Evolutionary conservation across 148 eudicot genomes (phyloP), one percentile per base, ranked within the genome.

Genomic region (Rhododendron mucronatum): DNA sequence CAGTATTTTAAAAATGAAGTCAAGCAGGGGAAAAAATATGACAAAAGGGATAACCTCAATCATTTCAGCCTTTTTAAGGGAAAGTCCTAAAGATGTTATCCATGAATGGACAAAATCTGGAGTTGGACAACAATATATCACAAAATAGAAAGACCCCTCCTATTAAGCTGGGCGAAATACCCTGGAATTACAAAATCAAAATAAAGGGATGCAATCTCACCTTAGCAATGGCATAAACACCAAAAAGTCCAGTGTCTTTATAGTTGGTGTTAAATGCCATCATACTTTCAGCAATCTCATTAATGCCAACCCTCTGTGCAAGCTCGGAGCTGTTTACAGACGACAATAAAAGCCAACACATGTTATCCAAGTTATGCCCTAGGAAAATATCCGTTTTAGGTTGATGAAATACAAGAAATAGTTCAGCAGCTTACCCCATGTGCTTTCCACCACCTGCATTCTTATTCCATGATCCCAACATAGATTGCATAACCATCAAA

Each of bases 201-300:
- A 26, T 61, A 4, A 7, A 26, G n/a, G 61, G 2, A 75, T 41
- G 20, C 26, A 73, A 59, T 39, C 90, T 86, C 81, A 96, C 99
- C 99, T 96, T 95, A 63, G 99, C 98, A 86, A 92, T 88, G 47
- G 98, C 98, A 91, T 96, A 95, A 16, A 96, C 97, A 59, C 99
- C 99, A 91, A 95, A 96, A 80, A 96, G 89, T 26, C 99, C 99
- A 69, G 97, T 95, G 87, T 96, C 99, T 82, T 92, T 93, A 86
- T 96, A 96, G 91, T 94, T 94, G 63, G 97, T 95, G 89, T 96
- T 96, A 83, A 96, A 96, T 74, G 98, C 95, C 97, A 94, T 95
- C 91, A 95, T 86, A 94, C 95, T 96, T 89, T 96, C 98, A 57
- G 98, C 99, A 83, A 96, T 91, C 88, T 92, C 99, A 88, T 92